Base-by-base conservation (phyloP, 768 basidiomycete species). In the Suillus alpinus region DNA sequence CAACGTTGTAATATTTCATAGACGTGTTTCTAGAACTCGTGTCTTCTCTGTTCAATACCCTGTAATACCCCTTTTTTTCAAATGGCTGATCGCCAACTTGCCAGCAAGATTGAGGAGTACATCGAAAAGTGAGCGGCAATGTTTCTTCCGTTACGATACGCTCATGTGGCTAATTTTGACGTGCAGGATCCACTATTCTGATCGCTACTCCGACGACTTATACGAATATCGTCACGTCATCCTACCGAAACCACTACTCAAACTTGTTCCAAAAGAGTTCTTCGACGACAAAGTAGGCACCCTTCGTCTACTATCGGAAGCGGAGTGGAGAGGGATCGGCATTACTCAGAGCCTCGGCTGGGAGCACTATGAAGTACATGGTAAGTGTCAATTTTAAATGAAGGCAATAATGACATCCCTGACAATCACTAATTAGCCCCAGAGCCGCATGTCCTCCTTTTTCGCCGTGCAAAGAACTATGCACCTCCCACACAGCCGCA, bases 211-310 rank as follows among this genome's bases (percentile, higher is more conserved):
- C 8, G 95, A 98, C 75, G 93, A 96, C 74, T 77, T 84, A 65
- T 97, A 84, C 75, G 95, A 98, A 80, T 98, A 98, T 73, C 91
- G 94, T 60, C 96, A 98, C 75, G 96, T 99, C 66, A 97, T 97
- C 66, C 79, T 99, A 20, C 96, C 96, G 6, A 97, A 97, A 72
- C 91, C 90, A 60, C 86, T 98, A 65, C 82, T 98, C 75, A 95
- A 96, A 78, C 81, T 95, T 77, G 83, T 99, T 32, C 97, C 96
- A 5, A 93, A 94, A 72, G 81, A 87, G 32, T 88, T 86, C 69
- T 95, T 94, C 71, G 86, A 83, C 44, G 83, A 86, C 61, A 90
- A 94, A 64, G 81, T 85, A 44, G 92, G 92, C 6, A 85, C 88
- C 4, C 81, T 98, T 58, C 85, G 95, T 4, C 83, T 98, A 44